phyloP scores from a whole-genome alignment of 257 asterid genomes.

The Galeopsis tetrahit region DNA sequence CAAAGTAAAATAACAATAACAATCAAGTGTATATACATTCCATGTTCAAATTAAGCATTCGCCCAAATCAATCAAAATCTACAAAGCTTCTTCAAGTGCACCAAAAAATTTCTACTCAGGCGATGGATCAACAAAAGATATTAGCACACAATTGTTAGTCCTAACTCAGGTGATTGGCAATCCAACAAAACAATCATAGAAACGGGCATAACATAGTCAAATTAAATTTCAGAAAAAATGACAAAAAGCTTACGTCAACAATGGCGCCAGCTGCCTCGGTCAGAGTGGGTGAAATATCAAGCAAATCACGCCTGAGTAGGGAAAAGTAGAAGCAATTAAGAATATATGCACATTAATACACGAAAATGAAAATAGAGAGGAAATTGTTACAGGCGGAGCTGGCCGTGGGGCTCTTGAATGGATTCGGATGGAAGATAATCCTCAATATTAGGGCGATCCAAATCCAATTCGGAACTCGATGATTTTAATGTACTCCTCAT shows the following conservation, averaged over 20 bases:
- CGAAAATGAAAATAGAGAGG: slow-evolving; percentile 6
- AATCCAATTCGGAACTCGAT: slow-evolving; percentile 82
- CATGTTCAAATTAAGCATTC: background rate
- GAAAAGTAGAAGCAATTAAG: background rate
- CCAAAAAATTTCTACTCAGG: background rate
- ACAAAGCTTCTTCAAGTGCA: slow-evolving; percentile 16
- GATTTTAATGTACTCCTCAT: slow-evolving; percentile 57
- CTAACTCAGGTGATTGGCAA: slow-evolving; percentile 30
- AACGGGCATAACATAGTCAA: slow-evolving; percentile 13
- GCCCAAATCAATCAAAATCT: background rate
- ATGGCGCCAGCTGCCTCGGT: slow-evolving; percentile 99
- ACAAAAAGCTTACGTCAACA: slow-evolving; percentile 63
- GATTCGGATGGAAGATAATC: slow-evolving; percentile 90
- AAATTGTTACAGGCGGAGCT: slow-evolving; percentile 68
- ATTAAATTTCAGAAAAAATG: background rate
- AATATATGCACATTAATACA: background rate
- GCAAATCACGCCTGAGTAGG: slow-evolving; percentile 74
- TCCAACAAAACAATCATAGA: background rate
- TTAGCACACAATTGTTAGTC: background rate
- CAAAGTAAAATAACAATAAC: background rate
- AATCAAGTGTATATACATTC: background rate
- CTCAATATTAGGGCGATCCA: slow-evolving; percentile 90
- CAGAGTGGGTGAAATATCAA: slow-evolving; percentile 91
- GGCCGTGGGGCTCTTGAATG: slow-evolving; percentile 78
- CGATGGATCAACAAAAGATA: slow-evolving; percentile 20